Base-by-base conservation (phyloP, 345 rosid genomes). In the Populus davidiana region DNA sequence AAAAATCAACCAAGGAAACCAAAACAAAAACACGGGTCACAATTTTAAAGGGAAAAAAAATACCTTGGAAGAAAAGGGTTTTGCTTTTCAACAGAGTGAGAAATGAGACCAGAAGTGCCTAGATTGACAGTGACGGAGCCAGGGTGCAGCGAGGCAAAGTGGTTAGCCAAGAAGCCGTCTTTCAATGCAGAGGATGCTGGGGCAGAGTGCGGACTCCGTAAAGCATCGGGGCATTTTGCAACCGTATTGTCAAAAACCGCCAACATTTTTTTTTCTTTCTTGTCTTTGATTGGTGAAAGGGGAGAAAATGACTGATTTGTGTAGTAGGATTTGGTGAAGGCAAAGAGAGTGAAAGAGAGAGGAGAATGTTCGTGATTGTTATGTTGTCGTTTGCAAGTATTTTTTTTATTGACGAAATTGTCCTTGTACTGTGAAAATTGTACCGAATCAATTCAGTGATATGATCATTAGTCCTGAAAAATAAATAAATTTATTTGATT, bases 61-160 rank as follows among this genome's bases (percentile, higher is more conserved):
- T 73, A 92, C 98, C 95, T 89, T 39, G 99, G 99, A 39, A 92
- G 93, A 74, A 91, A 92, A 21, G 98, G 98, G 85, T 92, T 96
- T 81, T 88, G 94, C 66, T 81, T 87, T 18, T 88, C 83, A 66
- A 89, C 85, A 3, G 98, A 89, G 89, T 92, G 91, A 73, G 94
- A 90, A 33, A 96, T 70, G 82, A 86, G 23, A 61, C 97, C 99
- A 70, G 99, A 72, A 21, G 94, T 72, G 77, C 93, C 97, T 70
- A 96, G 88, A 81, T 88, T 92, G 88, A 91, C 85, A n/a, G 83
- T 84, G 72, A 93, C 90, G 10, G 94, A 79, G 59, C 80, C 82
- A 9, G 97, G 88, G 76, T 90, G 88, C 14, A 73, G 31, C 50
- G 90, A 75, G 41, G 83, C 81, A 76, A 93, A 92, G 61, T 91